A percentile compares a stretch with the other conserved stretches of the same genome.
These are phyloP conservation scores for Fusarium napiforme DNA, from an alignment of 2,329 filamentous ascomycete genomes.

Conservation along the genomic window DNA sequence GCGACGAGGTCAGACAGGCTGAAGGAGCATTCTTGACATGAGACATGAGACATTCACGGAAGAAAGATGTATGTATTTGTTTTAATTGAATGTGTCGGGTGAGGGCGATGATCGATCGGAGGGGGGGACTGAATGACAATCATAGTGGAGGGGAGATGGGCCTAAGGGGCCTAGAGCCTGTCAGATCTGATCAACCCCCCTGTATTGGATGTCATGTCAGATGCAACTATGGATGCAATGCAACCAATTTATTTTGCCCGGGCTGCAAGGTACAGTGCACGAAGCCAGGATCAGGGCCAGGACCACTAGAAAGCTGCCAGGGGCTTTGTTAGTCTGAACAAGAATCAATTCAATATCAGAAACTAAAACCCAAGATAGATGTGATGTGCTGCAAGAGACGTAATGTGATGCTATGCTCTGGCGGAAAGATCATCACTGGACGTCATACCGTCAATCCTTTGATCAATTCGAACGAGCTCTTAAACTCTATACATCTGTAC, in stretches of 20 bases:
- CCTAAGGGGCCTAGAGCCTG: background rate
- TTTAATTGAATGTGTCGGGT: conserved; percentile 11
- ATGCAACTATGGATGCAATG: conserved; percentile 29
- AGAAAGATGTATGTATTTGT: background rate
- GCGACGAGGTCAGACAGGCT: conserved; percentile 8
- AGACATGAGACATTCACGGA: conserved; percentile 28
- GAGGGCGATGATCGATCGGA: conserved; percentile 18
- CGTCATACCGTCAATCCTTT: conserved; percentile 15
- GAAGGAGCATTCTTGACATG: conserved; percentile 31
- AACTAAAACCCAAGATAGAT: background rate
- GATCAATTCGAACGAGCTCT: conserved; percentile 4
- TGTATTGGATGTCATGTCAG: conserved; percentile 9
- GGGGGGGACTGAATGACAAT: background rate
- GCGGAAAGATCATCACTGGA: conserved; percentile 8
- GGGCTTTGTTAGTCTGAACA: background rate
- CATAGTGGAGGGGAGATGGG: background rate
- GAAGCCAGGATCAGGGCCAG: background rate
- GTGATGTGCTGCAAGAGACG: conserved; percentile 1
- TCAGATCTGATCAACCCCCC: conserved; percentile 21
- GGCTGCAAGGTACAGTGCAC: conserved; percentile 31
- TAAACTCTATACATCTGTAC: conserved; percentile 4
- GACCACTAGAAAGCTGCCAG: background rate
- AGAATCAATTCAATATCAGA: conserved; percentile 6
- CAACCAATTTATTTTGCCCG: conserved; percentile 19
- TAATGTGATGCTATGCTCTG: conserved; percentile 11